Evolutionary conservation across 306 rosid genomes (phyloP), one percentile per base, ranked within the genome.

Genomic region (Cicer judaicum): DNA sequence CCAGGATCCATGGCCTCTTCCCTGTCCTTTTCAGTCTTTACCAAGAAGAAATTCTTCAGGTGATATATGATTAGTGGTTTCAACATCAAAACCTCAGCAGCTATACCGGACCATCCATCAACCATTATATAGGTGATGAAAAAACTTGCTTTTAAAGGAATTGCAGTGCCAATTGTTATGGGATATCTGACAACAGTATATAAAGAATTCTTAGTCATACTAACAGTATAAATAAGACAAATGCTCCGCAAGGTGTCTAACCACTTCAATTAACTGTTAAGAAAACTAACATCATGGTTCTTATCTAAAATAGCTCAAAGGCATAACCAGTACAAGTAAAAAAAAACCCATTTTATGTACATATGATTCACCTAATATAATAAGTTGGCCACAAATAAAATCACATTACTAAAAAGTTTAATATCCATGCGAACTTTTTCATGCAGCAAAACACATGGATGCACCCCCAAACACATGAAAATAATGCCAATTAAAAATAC

Each of bases 51-150:
- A 82, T 95, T 95, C 91, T 89, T 92, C 85, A 95, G 81, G 86
- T 95, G 99, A 80, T 86, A 95, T 14, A 95, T 65, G 79, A 95
- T 81, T 39, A 95, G 87, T 59, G 99, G 91, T 80, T 87, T 92
- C 89, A 95, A 73, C 99, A 95, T 95, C 78, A 95, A 81, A 68
- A 95, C 92, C 89, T 95, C 99, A 34, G 75, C 99, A 66, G 99
- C 98, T 78, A 95, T 95, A 75, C 99, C 96, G 18, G 99, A 90
- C 99, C 99, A 95, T 75, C 99, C 99, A 82, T 94, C 99, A 80
- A 94, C 99, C 99, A 94, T 94, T 80, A 94, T 92, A 40, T 94
- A 94, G 53, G 92, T 90, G 36, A 95, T 90, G 87, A 95, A 95
- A 91, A 95, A 95, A 80, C 98, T 92, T 68, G 99, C 99, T 84